Percentiles rank a stretch among this genome's conserved stretches.
Conservation (phyloP, 768 basidiomycete genomes). For the Mycena capillaripes region DNA sequence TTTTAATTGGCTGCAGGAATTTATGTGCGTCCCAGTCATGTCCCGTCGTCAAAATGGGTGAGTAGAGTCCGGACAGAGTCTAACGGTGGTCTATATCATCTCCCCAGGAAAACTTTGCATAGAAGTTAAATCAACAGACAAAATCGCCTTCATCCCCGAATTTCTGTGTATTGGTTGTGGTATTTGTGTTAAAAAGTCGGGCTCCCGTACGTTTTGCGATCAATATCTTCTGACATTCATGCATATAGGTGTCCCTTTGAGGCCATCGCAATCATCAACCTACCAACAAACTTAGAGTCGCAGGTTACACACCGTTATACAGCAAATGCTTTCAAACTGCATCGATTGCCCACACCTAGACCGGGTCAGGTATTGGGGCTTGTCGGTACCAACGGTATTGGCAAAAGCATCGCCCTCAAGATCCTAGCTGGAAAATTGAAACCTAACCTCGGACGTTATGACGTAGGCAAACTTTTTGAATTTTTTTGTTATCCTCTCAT, state of each 20-base stretch:
- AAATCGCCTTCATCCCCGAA: conserved; percentile 99
- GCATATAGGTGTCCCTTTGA: conserved; percentile 98
- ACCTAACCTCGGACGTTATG: conserved; percentile 97
- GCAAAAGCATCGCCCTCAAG: conserved; percentile 98
- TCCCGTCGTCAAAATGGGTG: conserved; percentile 98
- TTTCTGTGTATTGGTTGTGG: conserved; percentile 99
- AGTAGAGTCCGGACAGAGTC: conserved; percentile 35
- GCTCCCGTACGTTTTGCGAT: conserved; percentile 29
- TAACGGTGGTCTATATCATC: conserved; percentile 5
- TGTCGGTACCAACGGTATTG: conserved; percentile 99
- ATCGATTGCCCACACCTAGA: conserved; percentile 95
- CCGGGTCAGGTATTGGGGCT: conserved; percentile 99
- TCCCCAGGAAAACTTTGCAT: conserved; percentile 93
- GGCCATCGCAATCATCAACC: conserved; percentile 98
- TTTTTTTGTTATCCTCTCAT: conserved; percentile 11
- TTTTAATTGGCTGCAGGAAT: conserved; percentile 37
- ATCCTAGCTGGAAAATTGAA: conserved; percentile 97
- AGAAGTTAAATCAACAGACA: conserved; percentile 95
- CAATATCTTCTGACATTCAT: not conserved
- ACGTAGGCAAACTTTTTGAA: conserved; percentile 64
- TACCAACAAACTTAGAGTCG: conserved; percentile 96
- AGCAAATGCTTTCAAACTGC: conserved; percentile 98
- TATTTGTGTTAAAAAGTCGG: conserved; percentile 99
- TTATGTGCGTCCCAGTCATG: conserved; percentile 71
- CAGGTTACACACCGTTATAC: conserved; percentile 98